Evolutionary conservation across 2,329 filamentous ascomycete species (phyloP), one percentile per base, ranked within the genome.

Genomic region (Trichoderma sp.): DNA sequence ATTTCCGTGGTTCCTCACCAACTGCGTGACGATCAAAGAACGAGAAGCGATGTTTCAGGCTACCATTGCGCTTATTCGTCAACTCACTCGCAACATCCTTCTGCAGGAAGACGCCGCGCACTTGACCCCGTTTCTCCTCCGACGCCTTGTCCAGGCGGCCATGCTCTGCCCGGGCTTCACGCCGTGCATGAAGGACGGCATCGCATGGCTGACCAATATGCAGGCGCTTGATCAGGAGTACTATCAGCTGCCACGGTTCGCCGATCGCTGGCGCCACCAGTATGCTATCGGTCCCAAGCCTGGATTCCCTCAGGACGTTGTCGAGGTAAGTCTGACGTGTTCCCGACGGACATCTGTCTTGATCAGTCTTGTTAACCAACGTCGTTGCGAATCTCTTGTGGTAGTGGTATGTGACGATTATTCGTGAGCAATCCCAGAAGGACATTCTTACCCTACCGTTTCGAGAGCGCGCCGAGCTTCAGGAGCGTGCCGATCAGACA

Each of bases 91-190:
- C 2, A 78, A 79, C 41, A 73, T 86, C 15, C 72, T 78, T 2
- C 74, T 76, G 26, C 70, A 74, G 0, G 73, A 76, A 19, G 74
- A 82, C 45, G 69, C 76, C 7, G 68, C 80, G 43, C 81, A 82
- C 58, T 73, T 89, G 21, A 87, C 79, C n/a, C 65, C 69, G 0
- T 81, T 82, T 70, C 79, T 90, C 0, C 76, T 84, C 39, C 80
- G 80, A 67, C 84, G 86, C 12, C 75, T 89, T 34, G 76, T 80
- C 48, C 76, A 75, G 10, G 78, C 84, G 1, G 82, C 82, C 21
- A 80, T 89, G 76, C 74, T 77, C 3, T 90, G 87, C 70, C 79
- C 82, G 2, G 87, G 86, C 1, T 89, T 90, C 72, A 86, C 84
- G 3, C 77, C 83, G 1, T 67, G 81, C n/a, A 84, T 86, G 78